Evolutionary conservation across 1,284 basidiomycete genomes (phyloP), one percentile per base, ranked within the genome.

Genomic region (Testicularia cyperi): DNA sequence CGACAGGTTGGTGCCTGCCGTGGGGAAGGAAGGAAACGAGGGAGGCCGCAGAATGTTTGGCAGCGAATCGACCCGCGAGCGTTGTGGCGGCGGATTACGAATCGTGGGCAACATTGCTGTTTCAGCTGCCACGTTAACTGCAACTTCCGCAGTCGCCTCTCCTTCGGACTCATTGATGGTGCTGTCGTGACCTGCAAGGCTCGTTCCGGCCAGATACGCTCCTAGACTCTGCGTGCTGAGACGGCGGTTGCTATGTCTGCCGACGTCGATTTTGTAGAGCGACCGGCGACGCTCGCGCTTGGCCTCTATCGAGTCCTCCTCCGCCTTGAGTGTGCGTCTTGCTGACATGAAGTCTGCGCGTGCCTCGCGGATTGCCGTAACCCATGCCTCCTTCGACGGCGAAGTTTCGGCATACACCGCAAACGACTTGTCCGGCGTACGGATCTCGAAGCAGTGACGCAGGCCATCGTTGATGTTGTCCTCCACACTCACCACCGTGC

Each of bases 381-480:
- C 52, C 74, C 74, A 75, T 3, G 48, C 56, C 18, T 66, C 52
- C 28, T 68, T 70, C 24, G 49, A 39, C 9, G 49, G 53, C 15
- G 44, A 33, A n/a, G 42, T 64, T 26, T 68, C 49, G 2, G 74
- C 72, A 36, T 74, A 75, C 21, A 75, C 55, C 7, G 72, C 72
- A 37, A 74, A 75, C 27, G 69, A 72, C 58, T 74, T 74, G 36
- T 68, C 65, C 0, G 74, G 70, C n/a, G 74, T 74, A 31, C 70
- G 68, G 12, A 75, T 62, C 47, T 75, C 74, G 36, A 75, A 67
- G 26, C 60, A 62, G 39, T 69, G 57, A 15, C 61, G 49, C 41
- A 68, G 45, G n/a, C 42, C 44, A 12, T 60, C 51, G 26, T 38
- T 26, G 22, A 38, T 30, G 21, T 30, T 52, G 44, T 66, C 61